These are phyloP conservation scores for Wallacemonas sp. DNA, from an alignment of 208 protist species.

Conservation along the genomic window DNA sequence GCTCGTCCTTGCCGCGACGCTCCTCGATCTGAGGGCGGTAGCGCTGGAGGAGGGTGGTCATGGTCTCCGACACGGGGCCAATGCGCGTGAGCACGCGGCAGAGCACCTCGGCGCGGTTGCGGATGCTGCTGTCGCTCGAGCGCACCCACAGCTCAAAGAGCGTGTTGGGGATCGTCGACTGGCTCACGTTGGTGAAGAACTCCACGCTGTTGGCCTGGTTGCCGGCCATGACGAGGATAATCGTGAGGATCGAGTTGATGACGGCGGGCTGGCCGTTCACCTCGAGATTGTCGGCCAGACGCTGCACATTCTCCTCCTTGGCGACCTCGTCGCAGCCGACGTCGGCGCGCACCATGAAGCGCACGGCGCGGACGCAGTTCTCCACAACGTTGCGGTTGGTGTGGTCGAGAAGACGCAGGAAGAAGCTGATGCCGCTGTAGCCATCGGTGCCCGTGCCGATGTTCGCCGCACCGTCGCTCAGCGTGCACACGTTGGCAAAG, in stretches of 20 bases:
- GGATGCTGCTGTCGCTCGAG: slow-evolving; percentile 56
- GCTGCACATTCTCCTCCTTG: slow-evolving; percentile 53
- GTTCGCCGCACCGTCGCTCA: slow-evolving; percentile 55
- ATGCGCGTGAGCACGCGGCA: slow-evolving; percentile 62
- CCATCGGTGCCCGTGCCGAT: slow-evolving; percentile 71
- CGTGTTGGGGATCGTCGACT: slow-evolving; percentile 48
- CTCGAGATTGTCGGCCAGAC: slow-evolving; percentile 57
- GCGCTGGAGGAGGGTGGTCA: slow-evolving; percentile 52
- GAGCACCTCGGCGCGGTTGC: slow-evolving; percentile 70
- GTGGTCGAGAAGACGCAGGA: slow-evolving; percentile 79
- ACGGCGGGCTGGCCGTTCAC: slow-evolving; percentile 46
- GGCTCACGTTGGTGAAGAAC: slow-evolving; percentile 60
- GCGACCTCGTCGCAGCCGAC: slow-evolving; percentile 66
- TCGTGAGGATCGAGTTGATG: slow-evolving; percentile 68
- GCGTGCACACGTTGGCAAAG: slow-evolving; percentile 80
- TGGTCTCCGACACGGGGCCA: slow-evolving; percentile 30
- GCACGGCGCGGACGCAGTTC: slow-evolving; percentile 59
- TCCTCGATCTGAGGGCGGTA: slow-evolving; percentile 75
- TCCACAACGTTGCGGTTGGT: slow-evolving; percentile 66
- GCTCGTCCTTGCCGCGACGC: slow-evolving; percentile 75
- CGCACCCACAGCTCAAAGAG: slow-evolving; percentile 83
- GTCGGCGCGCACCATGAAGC: slow-evolving; percentile 65
- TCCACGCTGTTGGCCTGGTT: slow-evolving; percentile 44
- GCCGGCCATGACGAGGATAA: slow-evolving; percentile 75
- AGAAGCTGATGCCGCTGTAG: slow-evolving; percentile 79